These are phyloP conservation scores for Trichosporon ovoides DNA, from an alignment of 1,284 basidiomycete species.

Conservation along the genomic window DNA sequence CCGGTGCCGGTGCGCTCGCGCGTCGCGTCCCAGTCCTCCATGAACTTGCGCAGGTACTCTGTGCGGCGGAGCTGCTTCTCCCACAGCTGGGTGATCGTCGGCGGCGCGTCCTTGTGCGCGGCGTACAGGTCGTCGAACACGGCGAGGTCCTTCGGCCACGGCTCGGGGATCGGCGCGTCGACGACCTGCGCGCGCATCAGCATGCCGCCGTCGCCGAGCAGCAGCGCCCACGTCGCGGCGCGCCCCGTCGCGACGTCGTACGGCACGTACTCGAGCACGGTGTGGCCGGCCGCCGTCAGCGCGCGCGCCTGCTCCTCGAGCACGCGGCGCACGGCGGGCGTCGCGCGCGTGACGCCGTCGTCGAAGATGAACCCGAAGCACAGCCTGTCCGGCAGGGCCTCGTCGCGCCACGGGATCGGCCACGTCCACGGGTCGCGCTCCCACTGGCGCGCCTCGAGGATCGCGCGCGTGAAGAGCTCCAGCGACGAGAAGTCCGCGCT, in stretches of 20 bases:
- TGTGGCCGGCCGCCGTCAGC: constrained; percentile 60
- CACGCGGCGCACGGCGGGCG: constrained; percentile 64
- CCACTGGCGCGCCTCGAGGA: constrained; percentile 57
- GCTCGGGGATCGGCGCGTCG: constrained; percentile 15
- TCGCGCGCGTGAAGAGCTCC: constrained; percentile 57
- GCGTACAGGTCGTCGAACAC: constrained; percentile 8
- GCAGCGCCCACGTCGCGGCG: constrained; percentile 8
- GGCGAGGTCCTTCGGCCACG: constrained; percentile 16
- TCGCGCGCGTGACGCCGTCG: constrained; percentile 57
- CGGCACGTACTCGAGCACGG: constrained; percentile 46
- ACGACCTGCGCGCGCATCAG: constrained; percentile 3
- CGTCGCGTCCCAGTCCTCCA: constrained; percentile 10
- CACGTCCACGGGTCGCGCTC: constrained; percentile 58
- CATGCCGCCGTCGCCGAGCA: constrained; percentile 17
- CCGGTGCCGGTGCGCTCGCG: constrained; percentile 14
- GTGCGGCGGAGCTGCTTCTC: constrained; percentile 12
- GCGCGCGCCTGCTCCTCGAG: constrained; percentile 57
- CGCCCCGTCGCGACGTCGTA: constrained; percentile 7
- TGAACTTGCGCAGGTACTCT: constrained; percentile 13
- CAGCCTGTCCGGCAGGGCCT: constrained; percentile 58
- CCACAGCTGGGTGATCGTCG: constrained; percentile 17
- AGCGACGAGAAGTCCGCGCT: constrained; percentile 56
- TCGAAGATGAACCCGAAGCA: constrained; percentile 48
- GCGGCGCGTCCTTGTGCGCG: constrained; percentile 7
- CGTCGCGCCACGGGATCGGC: constrained; percentile 60